Conservation (phyloP, 129 eudicot genomes). For the Centrapalus pauciflorus region DNA sequence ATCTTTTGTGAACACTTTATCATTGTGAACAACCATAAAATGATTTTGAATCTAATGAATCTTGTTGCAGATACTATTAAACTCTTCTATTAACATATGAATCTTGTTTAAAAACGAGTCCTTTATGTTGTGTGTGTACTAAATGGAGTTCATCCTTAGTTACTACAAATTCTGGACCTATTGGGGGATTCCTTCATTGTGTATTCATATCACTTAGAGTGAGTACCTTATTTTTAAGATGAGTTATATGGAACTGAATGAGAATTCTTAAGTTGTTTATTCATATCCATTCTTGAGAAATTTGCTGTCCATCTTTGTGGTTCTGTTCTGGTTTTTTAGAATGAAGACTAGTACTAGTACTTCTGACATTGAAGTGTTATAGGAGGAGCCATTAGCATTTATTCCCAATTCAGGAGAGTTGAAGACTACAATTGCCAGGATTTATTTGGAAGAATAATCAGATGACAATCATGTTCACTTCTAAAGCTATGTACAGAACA, state of each 20-base stretch:
- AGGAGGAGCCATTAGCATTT: constrained; percentile 13
- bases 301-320: background rate
- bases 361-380: background rate
- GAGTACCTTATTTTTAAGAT: background rate
- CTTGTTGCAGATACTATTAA: too few species aligned
- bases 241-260: background rate
- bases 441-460: background rate
- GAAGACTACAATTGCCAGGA: background rate
- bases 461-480: background rate
- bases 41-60: too few species aligned
- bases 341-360: background rate
- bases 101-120: background rate
- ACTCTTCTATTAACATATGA: too few species aligned
- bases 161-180: background rate
- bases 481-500: background rate
- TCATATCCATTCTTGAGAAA: background rate
- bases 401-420: background rate
- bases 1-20: too few species aligned
- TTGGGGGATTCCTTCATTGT: background rate
- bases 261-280: background rate
- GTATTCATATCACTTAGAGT: background rate
- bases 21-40: too few species aligned
- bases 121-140: background rate
- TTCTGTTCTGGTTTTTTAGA: background rate
- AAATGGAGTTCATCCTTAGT: background rate